phyloP scores from a whole-genome alignment of 116 monocot species.

The Phalaenopsis hybrid region DNA sequence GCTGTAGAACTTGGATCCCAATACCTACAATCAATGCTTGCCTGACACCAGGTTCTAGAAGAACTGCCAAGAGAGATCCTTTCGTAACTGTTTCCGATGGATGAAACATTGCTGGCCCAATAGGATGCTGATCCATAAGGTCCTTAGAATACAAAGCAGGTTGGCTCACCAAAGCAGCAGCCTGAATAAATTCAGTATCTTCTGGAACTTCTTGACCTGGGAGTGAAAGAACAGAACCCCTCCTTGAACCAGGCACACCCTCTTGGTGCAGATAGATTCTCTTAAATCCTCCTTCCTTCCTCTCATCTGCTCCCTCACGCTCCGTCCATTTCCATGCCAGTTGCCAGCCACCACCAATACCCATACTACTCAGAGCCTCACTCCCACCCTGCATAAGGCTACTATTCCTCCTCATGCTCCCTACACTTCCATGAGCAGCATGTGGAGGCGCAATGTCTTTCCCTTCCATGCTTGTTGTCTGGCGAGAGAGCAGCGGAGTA shows the following conservation, averaged over 20 bases:
- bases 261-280: slow-evolving; percentile 56
- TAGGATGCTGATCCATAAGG: slow-evolving; percentile 29
- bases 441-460: slow-evolving; percentile 35
- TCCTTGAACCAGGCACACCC: slow-evolving; percentile 24
- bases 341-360: slow-evolving; percentile 64
- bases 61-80: slow-evolving; percentile 58
- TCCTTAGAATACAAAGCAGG: slow-evolving; percentile 49
- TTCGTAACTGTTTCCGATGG: slow-evolving; percentile 45
- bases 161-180: slow-evolving; percentile 44
- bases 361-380: slow-evolving; percentile 44
- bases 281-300: slow-evolving; percentile 39
- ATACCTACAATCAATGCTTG: slow-evolving; percentile 70
- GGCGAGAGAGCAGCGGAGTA: slow-evolving; percentile 50
- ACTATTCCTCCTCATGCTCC: slow-evolving; percentile 27
- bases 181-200: slow-evolving; percentile 32
- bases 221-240: slow-evolving; percentile 34
- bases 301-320: slow-evolving; percentile 36
- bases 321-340: slow-evolving; percentile 58
- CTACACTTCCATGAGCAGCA: slow-evolving; percentile 21
- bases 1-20: slow-evolving; percentile 79
- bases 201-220: slow-evolving; percentile 30
- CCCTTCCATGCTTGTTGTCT: slow-evolving; percentile 56
- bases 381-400: slow-evolving; percentile 28
- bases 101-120: slow-evolving; percentile 59
- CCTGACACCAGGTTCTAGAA: slow-evolving; percentile 77